phyloP scores from a whole-genome alignment of 2,329 filamentous ascomycete species.

The Scopulariopsis brevicaulis region DNA sequence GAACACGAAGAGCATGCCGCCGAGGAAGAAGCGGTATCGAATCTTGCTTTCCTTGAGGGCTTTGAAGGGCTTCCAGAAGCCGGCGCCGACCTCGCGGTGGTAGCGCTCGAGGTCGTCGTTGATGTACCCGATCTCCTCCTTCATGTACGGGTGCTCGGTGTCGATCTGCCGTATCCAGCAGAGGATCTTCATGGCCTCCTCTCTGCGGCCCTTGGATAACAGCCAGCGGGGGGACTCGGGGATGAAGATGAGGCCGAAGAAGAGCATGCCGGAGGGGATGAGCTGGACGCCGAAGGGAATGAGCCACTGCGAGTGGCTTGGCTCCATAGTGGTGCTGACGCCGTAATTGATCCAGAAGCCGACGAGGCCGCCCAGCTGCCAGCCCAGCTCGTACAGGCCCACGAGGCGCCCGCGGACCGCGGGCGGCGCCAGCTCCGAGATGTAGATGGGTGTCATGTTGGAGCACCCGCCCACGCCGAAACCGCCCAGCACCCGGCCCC shows the following conservation, averaged over 20 bases:
- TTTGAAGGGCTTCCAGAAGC: slow-evolving; percentile 2
- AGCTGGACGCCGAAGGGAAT: slow-evolving; percentile 40
- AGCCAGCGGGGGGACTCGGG: slow-evolving; percentile 56
- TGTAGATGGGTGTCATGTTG: slow-evolving; percentile 53
- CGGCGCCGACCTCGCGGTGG: neutral
- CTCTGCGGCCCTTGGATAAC: slow-evolving; percentile 1
- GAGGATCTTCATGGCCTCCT: slow-evolving; percentile 2
- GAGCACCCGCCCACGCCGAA: slow-evolving; percentile 52
- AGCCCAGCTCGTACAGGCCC: slow-evolving; percentile 56
- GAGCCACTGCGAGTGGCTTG: slow-evolving; percentile 35
- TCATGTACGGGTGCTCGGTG: slow-evolving; percentile 2
- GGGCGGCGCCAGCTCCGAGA: slow-evolving; percentile 48
- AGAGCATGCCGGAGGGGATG: slow-evolving; percentile 45
- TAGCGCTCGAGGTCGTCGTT: slow-evolving; percentile 1
- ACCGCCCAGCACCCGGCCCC: slow-evolving; percentile 50
- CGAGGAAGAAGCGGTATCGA: neutral
- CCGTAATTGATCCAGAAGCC: slow-evolving; percentile 59
- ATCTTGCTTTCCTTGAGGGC: neutral
- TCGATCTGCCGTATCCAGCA: slow-evolving; percentile 1
- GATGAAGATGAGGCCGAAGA: slow-evolving; percentile 47
- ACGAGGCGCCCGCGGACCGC: slow-evolving; percentile 54
- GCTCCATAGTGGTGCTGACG: slow-evolving; percentile 33
- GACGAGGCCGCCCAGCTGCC: slow-evolving; percentile 51
- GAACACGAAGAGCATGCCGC: slow-evolving; percentile 53
- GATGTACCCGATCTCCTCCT: slow-evolving; percentile 1